A percentile compares a stretch with the other conserved stretches of the same genome.
phyloP scores from a whole-genome alignment of 208 protist species.

The Leishmania amazonensis region DNA sequence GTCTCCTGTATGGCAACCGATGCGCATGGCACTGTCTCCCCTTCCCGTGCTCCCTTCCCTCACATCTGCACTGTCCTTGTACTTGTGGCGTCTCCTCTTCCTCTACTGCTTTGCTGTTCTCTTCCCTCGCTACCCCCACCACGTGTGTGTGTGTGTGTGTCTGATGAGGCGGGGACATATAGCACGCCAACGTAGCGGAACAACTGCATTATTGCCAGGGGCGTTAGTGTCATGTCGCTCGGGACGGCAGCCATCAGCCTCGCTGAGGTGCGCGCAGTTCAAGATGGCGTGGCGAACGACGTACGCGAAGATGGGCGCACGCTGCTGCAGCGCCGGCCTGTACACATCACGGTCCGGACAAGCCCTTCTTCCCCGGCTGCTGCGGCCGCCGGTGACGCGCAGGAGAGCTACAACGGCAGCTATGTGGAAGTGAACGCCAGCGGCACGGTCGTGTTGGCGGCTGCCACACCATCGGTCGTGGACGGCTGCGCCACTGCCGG shows the following conservation, averaged over 20 bases:
- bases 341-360: conserved; percentile 31
- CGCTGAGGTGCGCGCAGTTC: conserved; percentile 69
- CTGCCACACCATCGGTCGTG: conserved; percentile 62
- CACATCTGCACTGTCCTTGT: too few species aligned
- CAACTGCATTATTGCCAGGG: not conserved
- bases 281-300: conserved; percentile 70
- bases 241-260: conserved; percentile 49
- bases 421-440: conserved; percentile 58
- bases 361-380: conserved; percentile 17
- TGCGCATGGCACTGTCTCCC: not conserved
- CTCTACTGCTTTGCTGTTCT: not conserved
- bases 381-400: conserved; percentile 10
- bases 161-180: too few species aligned
- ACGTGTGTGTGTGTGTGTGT: not conserved
- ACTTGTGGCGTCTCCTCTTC: not conserved
- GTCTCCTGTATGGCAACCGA: not conserved
- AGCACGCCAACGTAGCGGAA: not conserved
- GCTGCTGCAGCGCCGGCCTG: conserved; percentile 74
- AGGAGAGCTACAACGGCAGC: conserved; percentile 53
- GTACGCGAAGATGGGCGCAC: conserved; percentile 77
- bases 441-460: conserved; percentile 65
- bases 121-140: not conserved
- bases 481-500: conserved; percentile 37
- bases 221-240: conserved; percentile 15
- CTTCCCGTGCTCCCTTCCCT: not conserved